Percentiles rank a stretch among this genome's conserved stretches.
Evolutionary conservation across 192 early-diverging fungal genomes (phyloP).

Genomic region (Entomortierella parvispora): DNA sequence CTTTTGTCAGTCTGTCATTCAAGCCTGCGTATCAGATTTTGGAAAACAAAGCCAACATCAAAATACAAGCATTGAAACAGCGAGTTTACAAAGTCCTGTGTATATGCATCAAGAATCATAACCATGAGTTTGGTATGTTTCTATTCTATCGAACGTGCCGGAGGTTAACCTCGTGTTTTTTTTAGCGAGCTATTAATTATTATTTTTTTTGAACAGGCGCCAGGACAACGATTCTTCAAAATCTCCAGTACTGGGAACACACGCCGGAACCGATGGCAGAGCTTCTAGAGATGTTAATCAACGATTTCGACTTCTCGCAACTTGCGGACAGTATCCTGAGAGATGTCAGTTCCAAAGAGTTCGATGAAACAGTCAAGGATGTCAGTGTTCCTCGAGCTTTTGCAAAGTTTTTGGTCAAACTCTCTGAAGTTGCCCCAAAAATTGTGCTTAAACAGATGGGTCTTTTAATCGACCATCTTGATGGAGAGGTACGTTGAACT

Average conservation of each 20-base stretch:
- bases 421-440: constrained; percentile 86
- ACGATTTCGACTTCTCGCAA: constrained; percentile 71
- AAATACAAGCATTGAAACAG: constrained; percentile 66
- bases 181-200: background rate
- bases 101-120: constrained; percentile 81
- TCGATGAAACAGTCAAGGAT: constrained; percentile 71
- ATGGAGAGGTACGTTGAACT: constrained; percentile 77
- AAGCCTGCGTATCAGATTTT: constrained; percentile 82
- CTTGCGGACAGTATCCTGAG: constrained; percentile 79
- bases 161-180: background rate
- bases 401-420: constrained; percentile 80
- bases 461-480: constrained; percentile 83
- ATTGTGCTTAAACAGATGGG: constrained; percentile 91
- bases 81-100: constrained; percentile 75
- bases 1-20: constrained; percentile 77
- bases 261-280: constrained; percentile 85
- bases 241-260: constrained; percentile 88
- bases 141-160: background rate
- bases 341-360: constrained; percentile 62
- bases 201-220: constrained; percentile 55
- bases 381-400: constrained; percentile 84
- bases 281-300: constrained; percentile 70
- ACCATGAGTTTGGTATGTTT: constrained; percentile 73
- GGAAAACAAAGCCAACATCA: constrained; percentile 80
- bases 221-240: constrained; percentile 80